Percentiles rank a stretch among this genome's conserved stretches.
These are phyloP conservation scores for Boletus semigastroideus DNA, from an alignment of 1,284 basidiomycete genomes.

Conservation along the genomic window DNA sequence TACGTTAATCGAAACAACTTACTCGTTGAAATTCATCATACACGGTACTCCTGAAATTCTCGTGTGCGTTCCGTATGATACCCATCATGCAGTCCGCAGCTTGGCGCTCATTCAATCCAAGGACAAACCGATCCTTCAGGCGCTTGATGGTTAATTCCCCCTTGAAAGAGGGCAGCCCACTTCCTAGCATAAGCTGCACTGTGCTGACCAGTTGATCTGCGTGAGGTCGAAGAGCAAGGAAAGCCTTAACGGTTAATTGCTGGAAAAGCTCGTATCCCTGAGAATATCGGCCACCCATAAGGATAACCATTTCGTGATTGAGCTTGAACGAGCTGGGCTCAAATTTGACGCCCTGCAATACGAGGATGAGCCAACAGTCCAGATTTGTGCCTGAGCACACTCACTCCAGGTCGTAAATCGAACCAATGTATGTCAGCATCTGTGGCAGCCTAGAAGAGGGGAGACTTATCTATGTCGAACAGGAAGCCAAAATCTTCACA, in stretches of 20 bases:
- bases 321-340: constrained; percentile 98
- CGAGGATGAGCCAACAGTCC: constrained; percentile 6
- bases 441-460: constrained; percentile 4
- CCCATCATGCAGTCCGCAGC: constrained; percentile 93
- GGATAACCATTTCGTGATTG: constrained; percentile 94
- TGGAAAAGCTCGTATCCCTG: constrained; percentile 95
- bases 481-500: constrained; percentile 93
- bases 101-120: constrained; percentile 82
- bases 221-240: constrained; percentile 91
- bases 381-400: constrained; percentile 24
- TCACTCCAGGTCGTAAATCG: constrained; percentile 62
- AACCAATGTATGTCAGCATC: constrained; percentile 27
- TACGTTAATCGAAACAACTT: constrained; percentile 29
- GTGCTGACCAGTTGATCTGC: constrained; percentile 88
- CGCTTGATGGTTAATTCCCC: constrained; percentile 90
- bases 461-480: constrained; percentile 93
- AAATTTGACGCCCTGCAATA: constrained; percentile 86
- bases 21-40: constrained; percentile 93
- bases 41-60: constrained; percentile 88
- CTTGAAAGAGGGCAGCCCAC: constrained; percentile 95
- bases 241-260: constrained; percentile 93
- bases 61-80: constrained; percentile 89
- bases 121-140: constrained; percentile 84
- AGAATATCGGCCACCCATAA: constrained; percentile 95
- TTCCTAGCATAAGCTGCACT: constrained; percentile 92